A percentile compares a stretch with the other conserved stretches of the same genome.
Conservation (phyloP, 2,329 filamentous ascomycete genomes). For the Falciphora oryzae region DNA sequence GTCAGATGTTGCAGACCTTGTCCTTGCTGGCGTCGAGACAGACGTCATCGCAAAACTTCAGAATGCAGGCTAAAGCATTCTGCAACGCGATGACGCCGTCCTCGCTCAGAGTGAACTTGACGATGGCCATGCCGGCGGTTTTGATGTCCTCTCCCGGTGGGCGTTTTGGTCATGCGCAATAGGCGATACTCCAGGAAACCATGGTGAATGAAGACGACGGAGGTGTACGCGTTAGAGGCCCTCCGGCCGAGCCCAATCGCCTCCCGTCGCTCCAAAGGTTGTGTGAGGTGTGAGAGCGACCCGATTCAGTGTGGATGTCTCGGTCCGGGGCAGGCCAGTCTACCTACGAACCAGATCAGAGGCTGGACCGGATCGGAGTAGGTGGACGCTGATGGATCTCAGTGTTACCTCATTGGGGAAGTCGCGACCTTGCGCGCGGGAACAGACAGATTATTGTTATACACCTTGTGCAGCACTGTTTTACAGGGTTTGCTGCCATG, state of each 20-base stretch:
- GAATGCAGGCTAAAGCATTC: conserved; percentile 67
- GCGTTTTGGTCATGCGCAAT: background rate
- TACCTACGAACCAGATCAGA: background rate
- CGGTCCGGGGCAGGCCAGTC: background rate
- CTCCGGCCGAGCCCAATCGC: background rate
- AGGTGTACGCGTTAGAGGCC: too few species aligned
- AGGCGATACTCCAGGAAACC: background rate
- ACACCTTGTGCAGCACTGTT: background rate
- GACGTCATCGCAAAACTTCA: conserved; percentile 75
- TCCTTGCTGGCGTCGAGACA: conserved; percentile 67
- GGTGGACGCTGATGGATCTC: background rate
- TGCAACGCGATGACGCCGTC: conserved; percentile 66
- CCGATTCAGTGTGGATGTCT: background rate
- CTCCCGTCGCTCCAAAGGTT: too few species aligned
- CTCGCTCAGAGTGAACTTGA: conserved; percentile 68
- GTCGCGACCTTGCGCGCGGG: background rate
- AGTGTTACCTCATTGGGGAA: background rate
- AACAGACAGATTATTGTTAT: background rate
- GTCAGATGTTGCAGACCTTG: conserved; percentile 39
- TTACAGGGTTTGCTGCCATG: background rate
- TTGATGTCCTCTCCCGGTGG: background rate
- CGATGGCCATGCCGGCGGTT: conserved; percentile 46
- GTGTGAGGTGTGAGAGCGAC: too few species aligned
- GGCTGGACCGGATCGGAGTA: background rate
- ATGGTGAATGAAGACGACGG: background rate